Evolutionary conservation across 2,329 filamentous ascomycete species (phyloP).

Genomic region (Cercospora berteroae): DNA sequence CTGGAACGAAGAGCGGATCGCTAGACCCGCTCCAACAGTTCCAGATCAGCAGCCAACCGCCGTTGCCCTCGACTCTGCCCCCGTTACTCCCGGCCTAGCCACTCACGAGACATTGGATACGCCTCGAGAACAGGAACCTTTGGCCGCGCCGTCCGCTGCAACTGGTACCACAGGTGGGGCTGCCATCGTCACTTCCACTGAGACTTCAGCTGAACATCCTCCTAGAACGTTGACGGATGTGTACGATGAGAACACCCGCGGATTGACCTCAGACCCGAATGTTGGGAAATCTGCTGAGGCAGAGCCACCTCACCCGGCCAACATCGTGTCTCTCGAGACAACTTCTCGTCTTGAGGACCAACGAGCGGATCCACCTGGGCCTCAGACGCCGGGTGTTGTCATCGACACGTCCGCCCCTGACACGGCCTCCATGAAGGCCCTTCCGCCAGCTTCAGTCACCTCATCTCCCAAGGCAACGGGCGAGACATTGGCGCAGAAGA

Average conservation of each 20-base stretch:
- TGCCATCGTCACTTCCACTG: not conserved
- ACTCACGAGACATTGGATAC: not conserved
- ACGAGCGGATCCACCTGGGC: constrained; percentile 12
- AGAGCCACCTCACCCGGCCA: constrained; percentile 11
- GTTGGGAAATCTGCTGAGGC: not conserved
- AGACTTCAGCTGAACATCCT: constrained; percentile 5
- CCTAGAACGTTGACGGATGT: constrained; percentile 10
- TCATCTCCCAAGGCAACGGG: not conserved
- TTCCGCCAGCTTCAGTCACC: constrained; percentile 11
- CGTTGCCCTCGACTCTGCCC: not conserved
- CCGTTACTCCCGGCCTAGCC: not conserved
- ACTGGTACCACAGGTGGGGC: not conserved
- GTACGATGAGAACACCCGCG: constrained; percentile 4
- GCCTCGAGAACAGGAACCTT: not conserved
- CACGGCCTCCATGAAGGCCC: constrained; percentile 13
- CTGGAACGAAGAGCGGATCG: constrained; percentile 19
- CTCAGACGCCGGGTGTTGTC: constrained; percentile 19
- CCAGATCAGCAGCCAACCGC: not conserved
- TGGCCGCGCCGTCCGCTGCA: not conserved
- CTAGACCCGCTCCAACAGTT: not conserved
- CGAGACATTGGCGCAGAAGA: not conserved
- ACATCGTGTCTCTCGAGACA: constrained; percentile 12
- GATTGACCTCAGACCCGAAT: not conserved
- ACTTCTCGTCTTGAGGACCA: constrained; percentile 14
- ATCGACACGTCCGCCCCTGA: constrained; percentile 14